These are phyloP conservation scores for Metschnikowia santaceciliae DNA, from an alignment of 805 yeast species.

Conservation along the genomic window DNA sequence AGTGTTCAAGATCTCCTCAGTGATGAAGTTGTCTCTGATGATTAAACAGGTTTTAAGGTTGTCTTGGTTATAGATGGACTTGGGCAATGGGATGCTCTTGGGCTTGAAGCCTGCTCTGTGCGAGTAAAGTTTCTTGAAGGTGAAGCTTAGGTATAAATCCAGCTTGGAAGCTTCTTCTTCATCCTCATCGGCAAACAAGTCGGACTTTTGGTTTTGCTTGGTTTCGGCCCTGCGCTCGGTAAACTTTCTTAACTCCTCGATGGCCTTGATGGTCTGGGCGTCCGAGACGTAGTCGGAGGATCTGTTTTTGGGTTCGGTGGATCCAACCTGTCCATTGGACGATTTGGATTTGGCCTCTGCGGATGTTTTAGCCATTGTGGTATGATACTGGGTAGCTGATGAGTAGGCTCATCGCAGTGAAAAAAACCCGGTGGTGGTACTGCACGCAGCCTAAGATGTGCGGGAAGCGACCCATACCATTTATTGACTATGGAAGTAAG, in stretches of 20 bases:
- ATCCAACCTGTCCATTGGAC: background rate
- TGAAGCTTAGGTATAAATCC: conserved; percentile 57
- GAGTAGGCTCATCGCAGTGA: conserved; percentile 16
- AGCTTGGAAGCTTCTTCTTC: conserved; percentile 48
- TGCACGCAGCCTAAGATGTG: conserved; percentile 7
- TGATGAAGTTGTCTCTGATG: conserved; percentile 57
- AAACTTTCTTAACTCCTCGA: conserved; percentile 64
- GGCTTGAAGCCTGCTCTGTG: conserved; percentile 59
- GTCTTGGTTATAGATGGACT: conserved; percentile 41
- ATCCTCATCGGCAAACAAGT: conserved; percentile 46
- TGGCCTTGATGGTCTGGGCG: conserved; percentile 40
- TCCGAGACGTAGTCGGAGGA: conserved; percentile 15
- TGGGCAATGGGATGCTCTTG: conserved; percentile 42
- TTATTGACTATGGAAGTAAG: background rate
- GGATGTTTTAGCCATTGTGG: background rate
- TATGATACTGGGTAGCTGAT: background rate
- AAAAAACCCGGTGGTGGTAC: conserved; percentile 10
- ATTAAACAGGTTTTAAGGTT: conserved; percentile 59
- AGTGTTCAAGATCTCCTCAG: conserved; percentile 41
- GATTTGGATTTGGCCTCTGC: background rate
- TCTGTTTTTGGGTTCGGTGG: conserved; percentile 7
- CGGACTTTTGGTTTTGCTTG: conserved; percentile 31
- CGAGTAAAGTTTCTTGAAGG: conserved; percentile 61
- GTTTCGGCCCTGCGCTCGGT: conserved; percentile 32
- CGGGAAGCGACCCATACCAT: background rate